Evolutionary conservation across 306 rosid genomes (phyloP).

Genomic region (Coriaria nepalensis): DNA sequence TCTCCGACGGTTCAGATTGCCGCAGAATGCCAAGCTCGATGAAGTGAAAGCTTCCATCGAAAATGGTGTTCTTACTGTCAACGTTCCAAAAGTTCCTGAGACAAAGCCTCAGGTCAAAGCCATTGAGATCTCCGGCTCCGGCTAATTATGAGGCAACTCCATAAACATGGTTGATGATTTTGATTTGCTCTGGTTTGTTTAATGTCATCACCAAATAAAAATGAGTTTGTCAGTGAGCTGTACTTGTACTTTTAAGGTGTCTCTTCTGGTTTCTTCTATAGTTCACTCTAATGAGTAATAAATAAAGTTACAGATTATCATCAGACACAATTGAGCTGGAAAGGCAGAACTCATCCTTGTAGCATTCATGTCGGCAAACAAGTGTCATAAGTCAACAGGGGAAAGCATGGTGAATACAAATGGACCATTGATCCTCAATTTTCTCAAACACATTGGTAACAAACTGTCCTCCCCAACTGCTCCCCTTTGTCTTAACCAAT

Average conservation of each 20-base stretch:
- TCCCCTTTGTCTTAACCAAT: constrained; percentile 70
- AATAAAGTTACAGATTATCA: no score
- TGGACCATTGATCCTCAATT: constrained; percentile 63
- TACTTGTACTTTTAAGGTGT: no score
- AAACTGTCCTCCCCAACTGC: constrained; percentile 89
- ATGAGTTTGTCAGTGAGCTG: no score
- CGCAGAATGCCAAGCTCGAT: constrained; percentile 23
- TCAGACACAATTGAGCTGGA: no score
- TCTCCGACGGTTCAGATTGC: constrained; percentile 29
- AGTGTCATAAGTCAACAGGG: constrained; percentile 50
- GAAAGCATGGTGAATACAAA: constrained; percentile 86
- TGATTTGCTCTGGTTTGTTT: no score
- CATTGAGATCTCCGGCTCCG: constrained; percentile 14
- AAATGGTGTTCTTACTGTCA: constrained; percentile 33
- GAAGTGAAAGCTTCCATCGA: constrained; percentile 29
- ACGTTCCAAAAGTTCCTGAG: constrained; percentile 27
- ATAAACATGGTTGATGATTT: no score
- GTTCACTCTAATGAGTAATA: no score
- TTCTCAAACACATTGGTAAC: constrained; percentile 78
- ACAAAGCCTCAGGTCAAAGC: constrained; percentile 8
- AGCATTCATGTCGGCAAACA: neutral
- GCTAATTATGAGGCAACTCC: neutral
- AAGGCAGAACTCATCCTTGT: neutral
- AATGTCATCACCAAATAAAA: no score
- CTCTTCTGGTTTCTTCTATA: no score